Evolutionary conservation across 257 asterid species (phyloP).

Genomic region (Parsonsia alboflavescens): DNA sequence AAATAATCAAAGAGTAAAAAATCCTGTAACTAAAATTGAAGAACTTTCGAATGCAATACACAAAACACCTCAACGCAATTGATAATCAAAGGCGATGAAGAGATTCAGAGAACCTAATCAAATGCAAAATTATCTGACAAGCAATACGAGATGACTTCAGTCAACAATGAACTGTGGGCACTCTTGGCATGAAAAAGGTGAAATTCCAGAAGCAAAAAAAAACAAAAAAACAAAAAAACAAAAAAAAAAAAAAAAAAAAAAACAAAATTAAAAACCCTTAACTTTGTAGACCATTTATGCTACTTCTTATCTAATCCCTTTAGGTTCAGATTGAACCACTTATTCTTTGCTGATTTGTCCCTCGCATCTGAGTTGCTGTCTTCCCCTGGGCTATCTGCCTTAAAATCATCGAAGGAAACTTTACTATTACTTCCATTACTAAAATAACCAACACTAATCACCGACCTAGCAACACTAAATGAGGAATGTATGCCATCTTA

Average conservation of each 20-base stretch:
- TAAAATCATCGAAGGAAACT: constrained; percentile 28
- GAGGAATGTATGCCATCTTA: constrained; percentile 82
- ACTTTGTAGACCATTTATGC: not conserved
- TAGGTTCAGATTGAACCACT: constrained; percentile 93
- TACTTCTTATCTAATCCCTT: constrained; percentile 59
- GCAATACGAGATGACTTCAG: constrained; percentile 20
- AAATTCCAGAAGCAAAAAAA: no score
- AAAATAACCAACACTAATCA: constrained; percentile 68
- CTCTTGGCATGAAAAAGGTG: no score
- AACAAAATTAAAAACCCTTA: not conserved
- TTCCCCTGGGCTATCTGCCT: constrained; percentile 75
- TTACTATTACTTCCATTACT: constrained; percentile 87
- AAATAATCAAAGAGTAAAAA: no score
- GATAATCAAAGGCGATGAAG: constrained; percentile 11
- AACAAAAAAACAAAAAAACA: no score
- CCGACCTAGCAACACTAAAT: no score
- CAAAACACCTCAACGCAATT: no score
- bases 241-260: no score
- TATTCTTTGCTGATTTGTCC: constrained; percentile 72
- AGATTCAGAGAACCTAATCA: constrained; percentile 11
- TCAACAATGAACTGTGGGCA: constrained; percentile 19
- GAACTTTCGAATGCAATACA: no score
- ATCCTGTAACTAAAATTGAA: no score
- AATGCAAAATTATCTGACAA: constrained; percentile 21
- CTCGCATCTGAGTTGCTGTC: constrained; percentile 90